Conservation (phyloP, 116 monocot genomes). For the Posidonia oceanica region DNA sequence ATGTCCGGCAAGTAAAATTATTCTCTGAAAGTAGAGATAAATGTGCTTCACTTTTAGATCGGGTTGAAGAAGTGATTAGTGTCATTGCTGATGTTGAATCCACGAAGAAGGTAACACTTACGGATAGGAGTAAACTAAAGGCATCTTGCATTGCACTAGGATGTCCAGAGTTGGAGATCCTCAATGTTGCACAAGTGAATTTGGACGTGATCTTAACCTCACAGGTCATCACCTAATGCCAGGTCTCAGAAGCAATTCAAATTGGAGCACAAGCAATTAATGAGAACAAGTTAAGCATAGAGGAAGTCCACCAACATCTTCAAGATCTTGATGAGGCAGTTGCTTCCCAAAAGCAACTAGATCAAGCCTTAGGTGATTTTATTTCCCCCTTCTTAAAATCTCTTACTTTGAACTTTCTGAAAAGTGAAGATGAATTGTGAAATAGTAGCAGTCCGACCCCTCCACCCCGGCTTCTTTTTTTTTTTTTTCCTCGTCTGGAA, state of each 20-base stretch:
- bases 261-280: conserved; percentile 62
- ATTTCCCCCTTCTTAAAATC: not conserved
- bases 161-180: not conserved
- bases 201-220: not conserved
- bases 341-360: conserved; percentile 44
- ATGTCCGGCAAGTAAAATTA: conserved; percentile 44
- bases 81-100: conserved; percentile 58
- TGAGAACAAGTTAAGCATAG: conserved; percentile 46
- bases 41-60: conserved; percentile 46
- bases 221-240: not conserved
- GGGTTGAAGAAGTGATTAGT: conserved; percentile 64
- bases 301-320: conserved; percentile 53
- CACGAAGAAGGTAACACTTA: conserved; percentile 49
- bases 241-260: conserved; percentile 78
- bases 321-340: conserved; percentile 59
- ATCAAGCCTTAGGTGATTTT: conserved; percentile 48
- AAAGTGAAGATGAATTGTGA: too few relatives aligned
- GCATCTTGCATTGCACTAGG: not conserved
- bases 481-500: too few relatives aligned
- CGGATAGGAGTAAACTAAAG: not conserved
- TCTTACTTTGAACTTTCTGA: not conserved
- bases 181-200: not conserved
- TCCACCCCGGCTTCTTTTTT: too few relatives aligned
- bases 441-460: too few relatives aligned
- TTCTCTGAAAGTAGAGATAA: conserved; percentile 48